Percentiles rank a stretch among this genome's conserved stretches.
phyloP scores from a whole-genome alignment of 2,329 filamentous ascomycete genomes.

The Talaromyces sp. region DNA sequence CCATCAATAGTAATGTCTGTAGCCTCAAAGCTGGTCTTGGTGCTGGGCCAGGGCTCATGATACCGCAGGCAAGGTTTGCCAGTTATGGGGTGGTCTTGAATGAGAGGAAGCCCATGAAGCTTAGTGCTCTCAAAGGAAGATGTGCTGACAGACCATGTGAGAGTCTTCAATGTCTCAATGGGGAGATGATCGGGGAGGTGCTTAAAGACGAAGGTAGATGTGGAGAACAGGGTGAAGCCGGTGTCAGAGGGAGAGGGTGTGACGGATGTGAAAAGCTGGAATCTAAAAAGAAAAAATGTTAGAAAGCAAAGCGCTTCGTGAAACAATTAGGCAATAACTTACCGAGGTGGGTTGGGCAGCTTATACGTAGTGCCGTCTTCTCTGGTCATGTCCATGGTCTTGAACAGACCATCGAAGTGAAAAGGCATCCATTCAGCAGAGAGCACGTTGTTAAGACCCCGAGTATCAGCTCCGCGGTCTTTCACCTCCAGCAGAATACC shows the following conservation, averaged over 20 bases:
- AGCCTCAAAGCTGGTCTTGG: conserved; percentile 47
- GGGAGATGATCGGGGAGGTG: conserved; percentile 37
- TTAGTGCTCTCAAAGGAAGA: conserved; percentile 42
- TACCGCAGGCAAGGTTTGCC: conserved; percentile 47
- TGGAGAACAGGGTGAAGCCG: conserved; percentile 51
- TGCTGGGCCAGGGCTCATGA: conserved; percentile 50
- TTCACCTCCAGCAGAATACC: conserved; percentile 3
- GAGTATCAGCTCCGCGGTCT: conserved; percentile 2
- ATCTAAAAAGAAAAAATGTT: neutral
- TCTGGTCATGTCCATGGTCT: conserved; percentile 3
- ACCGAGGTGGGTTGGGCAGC: neutral
- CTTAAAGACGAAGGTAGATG: conserved; percentile 46
- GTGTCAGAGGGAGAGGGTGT: conserved; percentile 42
- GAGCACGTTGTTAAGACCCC: conserved; percentile 5
- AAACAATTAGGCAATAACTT: neutral
- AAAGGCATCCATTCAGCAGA: conserved; percentile 5
- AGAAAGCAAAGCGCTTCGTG: neutral
- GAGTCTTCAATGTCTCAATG: conserved; percentile 29
- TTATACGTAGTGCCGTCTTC: conserved; percentile 1
- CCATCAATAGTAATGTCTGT: conserved; percentile 37
- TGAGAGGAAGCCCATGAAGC: conserved; percentile 41
- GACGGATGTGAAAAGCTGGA: conserved; percentile 1
- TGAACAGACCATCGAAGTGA: conserved; percentile 8
- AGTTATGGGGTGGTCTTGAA: conserved; percentile 42
- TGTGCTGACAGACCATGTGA: conserved; percentile 48